These are phyloP conservation scores for Xylaria sp. DNA, from an alignment of 2,329 filamentous ascomycete species.

Conservation along the genomic window DNA sequence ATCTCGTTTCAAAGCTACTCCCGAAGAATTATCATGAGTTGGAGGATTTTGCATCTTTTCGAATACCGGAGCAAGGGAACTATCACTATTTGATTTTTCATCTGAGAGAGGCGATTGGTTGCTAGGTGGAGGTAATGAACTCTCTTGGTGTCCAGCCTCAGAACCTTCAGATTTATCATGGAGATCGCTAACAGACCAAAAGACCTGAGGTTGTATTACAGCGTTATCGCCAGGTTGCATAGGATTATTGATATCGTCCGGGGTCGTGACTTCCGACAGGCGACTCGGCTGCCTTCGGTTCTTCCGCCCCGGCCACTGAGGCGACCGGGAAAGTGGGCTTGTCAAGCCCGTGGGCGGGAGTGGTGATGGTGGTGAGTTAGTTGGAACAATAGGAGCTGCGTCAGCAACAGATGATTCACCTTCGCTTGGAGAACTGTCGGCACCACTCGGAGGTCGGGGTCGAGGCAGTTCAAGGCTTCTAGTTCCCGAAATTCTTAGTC, in stretches of 20 bases:
- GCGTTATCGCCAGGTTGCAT: conserved; percentile 17
- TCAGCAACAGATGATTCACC: conserved; percentile 30
- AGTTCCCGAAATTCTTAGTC: conserved; percentile 12
- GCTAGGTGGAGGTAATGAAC: conserved; percentile 30
- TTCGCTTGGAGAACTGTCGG: conserved; percentile 27
- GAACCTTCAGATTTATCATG: conserved; percentile 26
- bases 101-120: conserved; percentile 2
- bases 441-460: conserved; percentile 25
- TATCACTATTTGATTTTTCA: background rate
- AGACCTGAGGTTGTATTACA: background rate
- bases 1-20: background rate
- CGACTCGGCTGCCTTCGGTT: conserved; percentile 43
- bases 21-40: background rate
- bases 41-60: background rate
- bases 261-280: conserved; percentile 48
- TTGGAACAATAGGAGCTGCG: conserved; percentile 21
- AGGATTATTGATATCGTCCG: conserved; percentile 39
- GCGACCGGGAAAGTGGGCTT: conserved; percentile 31
- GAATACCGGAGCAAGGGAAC: background rate
- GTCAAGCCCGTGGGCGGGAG: conserved; percentile 20
- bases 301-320: conserved; percentile 37
- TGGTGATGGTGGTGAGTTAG: conserved; percentile 35
- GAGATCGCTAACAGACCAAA: conserved; percentile 28
- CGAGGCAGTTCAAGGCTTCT: conserved; percentile 16
- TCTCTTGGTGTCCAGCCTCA: conserved; percentile 3